phyloP scores from a whole-genome alignment of 345 rosid genomes.

The Moricandia moricandioides region DNA sequence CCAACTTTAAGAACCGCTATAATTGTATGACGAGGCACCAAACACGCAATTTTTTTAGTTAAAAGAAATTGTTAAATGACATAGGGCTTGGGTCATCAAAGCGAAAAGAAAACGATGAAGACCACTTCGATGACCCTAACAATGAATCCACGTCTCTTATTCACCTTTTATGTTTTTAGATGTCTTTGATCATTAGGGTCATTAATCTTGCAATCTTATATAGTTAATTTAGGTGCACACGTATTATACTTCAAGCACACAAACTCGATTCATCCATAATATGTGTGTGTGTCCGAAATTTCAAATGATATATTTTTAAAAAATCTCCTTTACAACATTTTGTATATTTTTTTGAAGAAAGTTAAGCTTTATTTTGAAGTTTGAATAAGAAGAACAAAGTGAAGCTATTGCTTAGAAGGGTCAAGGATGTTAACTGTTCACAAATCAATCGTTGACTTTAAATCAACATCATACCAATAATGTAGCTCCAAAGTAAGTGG shows the following conservation, averaged over 20 bases:
- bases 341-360: too few relatives aligned
- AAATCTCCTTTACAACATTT: too few relatives aligned
- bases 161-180: background rate
- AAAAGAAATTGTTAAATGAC: too few relatives aligned
- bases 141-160: background rate
- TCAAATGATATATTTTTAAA: background rate
- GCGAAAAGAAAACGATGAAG: background rate
- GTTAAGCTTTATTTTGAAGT: too few relatives aligned
- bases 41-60: background rate
- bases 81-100: background rate
- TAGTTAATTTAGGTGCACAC: background rate
- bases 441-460: conserved; percentile 27
- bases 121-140: conserved; percentile 10
- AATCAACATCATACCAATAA: background rate
- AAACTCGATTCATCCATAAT: background rate
- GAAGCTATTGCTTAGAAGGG: background rate
- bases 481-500: conserved; percentile 10
- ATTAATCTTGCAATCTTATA: conserved; percentile 1
- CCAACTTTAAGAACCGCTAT: background rate
- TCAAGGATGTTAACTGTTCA: conserved; percentile 19
- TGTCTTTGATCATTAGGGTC: too few relatives aligned
- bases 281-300: background rate
- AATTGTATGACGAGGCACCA: background rate
- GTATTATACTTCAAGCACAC: background rate
- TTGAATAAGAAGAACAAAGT: background rate